Base-by-base conservation (phyloP, 2,329 filamentous ascomycete species). In the Sporothrix luriei region DNA sequence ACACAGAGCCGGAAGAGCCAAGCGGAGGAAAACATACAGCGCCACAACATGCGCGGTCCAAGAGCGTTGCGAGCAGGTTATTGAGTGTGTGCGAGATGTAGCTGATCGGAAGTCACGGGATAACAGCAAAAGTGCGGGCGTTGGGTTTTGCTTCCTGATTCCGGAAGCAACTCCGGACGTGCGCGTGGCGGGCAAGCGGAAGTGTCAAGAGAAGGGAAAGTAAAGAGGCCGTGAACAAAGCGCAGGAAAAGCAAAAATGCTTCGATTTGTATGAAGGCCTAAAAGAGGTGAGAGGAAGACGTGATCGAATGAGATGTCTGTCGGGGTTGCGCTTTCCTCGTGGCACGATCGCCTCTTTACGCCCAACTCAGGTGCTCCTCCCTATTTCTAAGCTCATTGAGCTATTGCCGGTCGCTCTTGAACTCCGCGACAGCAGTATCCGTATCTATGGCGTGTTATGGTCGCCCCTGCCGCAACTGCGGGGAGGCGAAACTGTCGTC, bases 341-440 rank as follows among this genome's bases (percentile, higher is more conserved):
- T 24, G 33, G 38, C 38, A 61, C 26, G n/a, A 64, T 49, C 24
- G 61, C 61, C 61, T 64, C 43, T 43, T 43, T 4, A 43, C 40
- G 5, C 6, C 33, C 1, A 3, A 43, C 21, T 49, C 2, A 33
- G 24, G 61, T 59, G 6, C 54, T n/a, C 38, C 54, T 38, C 33
- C 19, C 19, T 64, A 64, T 64, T 64, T 64, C 61, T 64, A 64
- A 64, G 61, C 61, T 64, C 61, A 4, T 52, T 19, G 62, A 66
- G 62, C 43, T 65, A 65, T 16, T 38, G 6, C 46, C n/a, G 48
- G 62, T 49, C 48, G 62, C 29, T 66, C 48, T 40, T 67, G 33
- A 66, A 51, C 62, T 66, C 46, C 48, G 62, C 43, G 43, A 65
- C 24, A 29, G 6, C 16, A 29, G 40, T 29, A 43, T 43, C 48